Evolutionary conservation across 495 filamentous ascomycete species (phyloP).

Genomic region (Neurospora sp.): DNA sequence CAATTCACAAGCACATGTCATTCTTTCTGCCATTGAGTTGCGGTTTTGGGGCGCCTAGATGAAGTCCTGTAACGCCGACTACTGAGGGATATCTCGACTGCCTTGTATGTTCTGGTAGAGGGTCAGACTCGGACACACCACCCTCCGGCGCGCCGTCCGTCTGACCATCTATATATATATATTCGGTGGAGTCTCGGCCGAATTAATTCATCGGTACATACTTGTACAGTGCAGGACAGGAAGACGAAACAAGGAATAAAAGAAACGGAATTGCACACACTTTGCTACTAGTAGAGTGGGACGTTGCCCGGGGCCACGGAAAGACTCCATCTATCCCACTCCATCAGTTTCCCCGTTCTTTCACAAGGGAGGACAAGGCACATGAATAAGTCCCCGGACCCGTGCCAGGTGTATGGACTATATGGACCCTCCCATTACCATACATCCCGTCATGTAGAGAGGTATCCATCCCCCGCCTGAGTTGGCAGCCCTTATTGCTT

Average conservation of each 20-base stretch:
- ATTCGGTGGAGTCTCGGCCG: background rate
- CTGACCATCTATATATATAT: background rate
- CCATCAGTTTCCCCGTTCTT: background rate
- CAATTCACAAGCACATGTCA: background rate
- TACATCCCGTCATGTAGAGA: background rate
- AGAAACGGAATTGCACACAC: too few relatives aligned
- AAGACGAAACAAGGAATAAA: too few relatives aligned
- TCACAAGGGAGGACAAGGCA: background rate
- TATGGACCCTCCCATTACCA: background rate
- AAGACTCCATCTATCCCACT: background rate
- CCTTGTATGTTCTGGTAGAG: background rate
- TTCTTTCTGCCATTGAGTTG: background rate
- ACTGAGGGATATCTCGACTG: background rate
- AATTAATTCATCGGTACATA: too few relatives aligned
- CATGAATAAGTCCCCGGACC: background rate
- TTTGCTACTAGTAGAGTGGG: background rate
- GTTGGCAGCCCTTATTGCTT: background rate
- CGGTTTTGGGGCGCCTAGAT: background rate
- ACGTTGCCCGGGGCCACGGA: background rate
- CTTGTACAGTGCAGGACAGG: too few relatives aligned
- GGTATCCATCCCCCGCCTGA: background rate
- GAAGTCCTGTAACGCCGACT: background rate
- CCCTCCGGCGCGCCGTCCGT: background rate
- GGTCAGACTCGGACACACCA: background rate
- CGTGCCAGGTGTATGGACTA: background rate